Evolutionary conservation across 805 yeast species (phyloP).

Genomic region (Kazachstania taianensis): DNA sequence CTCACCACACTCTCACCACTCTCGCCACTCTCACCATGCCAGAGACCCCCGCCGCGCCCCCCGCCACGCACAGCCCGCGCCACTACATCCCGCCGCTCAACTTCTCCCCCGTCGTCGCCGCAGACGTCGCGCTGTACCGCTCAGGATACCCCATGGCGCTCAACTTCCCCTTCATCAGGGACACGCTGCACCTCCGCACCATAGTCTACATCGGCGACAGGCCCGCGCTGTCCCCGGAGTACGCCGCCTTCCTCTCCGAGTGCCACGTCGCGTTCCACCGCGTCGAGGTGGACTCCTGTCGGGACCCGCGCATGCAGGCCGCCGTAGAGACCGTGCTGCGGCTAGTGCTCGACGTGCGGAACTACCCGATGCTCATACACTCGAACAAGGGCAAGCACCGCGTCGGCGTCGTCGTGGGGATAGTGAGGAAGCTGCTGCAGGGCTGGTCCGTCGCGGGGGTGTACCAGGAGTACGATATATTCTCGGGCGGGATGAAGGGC

Average conservation of each 20-base stretch:
- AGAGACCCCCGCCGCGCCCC: background rate
- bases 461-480: slow-evolving; percentile 86
- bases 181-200: slow-evolving; percentile 57
- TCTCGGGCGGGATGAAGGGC: slow-evolving; percentile 80
- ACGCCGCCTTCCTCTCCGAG: slow-evolving; percentile 54
- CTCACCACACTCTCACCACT: too few species aligned
- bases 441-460: slow-evolving; percentile 92
- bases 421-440: slow-evolving; percentile 73
- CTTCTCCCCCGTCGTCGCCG: slow-evolving; percentile 58
- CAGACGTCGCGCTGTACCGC: slow-evolving; percentile 73
- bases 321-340: slow-evolving; percentile 49
- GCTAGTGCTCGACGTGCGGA: slow-evolving; percentile 48
- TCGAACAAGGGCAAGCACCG: slow-evolving; percentile 97
- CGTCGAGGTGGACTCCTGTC: slow-evolving; percentile 60
- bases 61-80: background rate
- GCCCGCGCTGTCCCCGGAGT: slow-evolving; percentile 42
- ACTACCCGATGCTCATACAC: slow-evolving; percentile 82
- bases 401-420: slow-evolving; percentile 87
- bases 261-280: slow-evolving; percentile 47
- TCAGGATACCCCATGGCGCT: slow-evolving; percentile 90
- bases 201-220: slow-evolving; percentile 79
- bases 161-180: slow-evolving; percentile 67
- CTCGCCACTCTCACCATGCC: background rate
- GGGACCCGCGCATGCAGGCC: slow-evolving; percentile 57
- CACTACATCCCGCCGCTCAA: slow-evolving; percentile 80